Conservation (phyloP, 2,329 filamentous ascomycete genomes). For the Mycosphaerella sp. region DNA sequence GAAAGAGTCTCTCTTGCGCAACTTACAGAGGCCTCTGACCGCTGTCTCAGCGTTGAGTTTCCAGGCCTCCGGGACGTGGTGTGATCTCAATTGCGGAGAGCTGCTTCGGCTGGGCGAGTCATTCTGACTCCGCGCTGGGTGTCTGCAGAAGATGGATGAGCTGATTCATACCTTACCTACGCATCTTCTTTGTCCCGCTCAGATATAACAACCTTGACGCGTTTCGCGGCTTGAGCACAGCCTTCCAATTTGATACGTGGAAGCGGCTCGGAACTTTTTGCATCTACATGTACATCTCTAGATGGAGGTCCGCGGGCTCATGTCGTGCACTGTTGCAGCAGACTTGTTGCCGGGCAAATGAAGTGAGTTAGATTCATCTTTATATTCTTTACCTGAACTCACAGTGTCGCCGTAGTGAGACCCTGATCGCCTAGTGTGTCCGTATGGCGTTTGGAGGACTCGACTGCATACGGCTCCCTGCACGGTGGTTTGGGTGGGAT, state of each 20-base stretch:
- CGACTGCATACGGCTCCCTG: not conserved
- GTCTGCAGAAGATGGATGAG: not conserved
- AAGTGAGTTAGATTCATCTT: not conserved
- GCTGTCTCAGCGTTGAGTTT: not conserved
- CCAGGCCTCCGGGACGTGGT: slow-evolving; percentile 1
- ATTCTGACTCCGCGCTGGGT: not conserved
- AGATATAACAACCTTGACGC: not conserved
- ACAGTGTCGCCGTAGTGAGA: not conserved
- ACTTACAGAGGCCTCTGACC: not conserved
- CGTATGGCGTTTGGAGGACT: not conserved
- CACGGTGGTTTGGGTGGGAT: not conserved
- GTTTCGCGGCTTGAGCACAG: not conserved
- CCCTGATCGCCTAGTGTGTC: slow-evolving; percentile 1
- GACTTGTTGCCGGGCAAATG: not conserved
- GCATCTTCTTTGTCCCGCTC: not conserved
- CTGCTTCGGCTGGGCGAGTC: not conserved
- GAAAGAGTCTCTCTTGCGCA: not conserved
- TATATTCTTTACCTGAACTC: no score
- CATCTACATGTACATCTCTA: not conserved
- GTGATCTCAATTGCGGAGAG: not conserved
- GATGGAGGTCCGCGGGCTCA: not conserved
- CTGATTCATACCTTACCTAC: not conserved
- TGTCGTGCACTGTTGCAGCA: not conserved
- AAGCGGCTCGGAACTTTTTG: not conserved
- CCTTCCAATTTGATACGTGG: not conserved